These are phyloP conservation scores for Rhodocollybia butyracea DNA, from an alignment of 768 basidiomycete genomes.

Conservation along the genomic window DNA sequence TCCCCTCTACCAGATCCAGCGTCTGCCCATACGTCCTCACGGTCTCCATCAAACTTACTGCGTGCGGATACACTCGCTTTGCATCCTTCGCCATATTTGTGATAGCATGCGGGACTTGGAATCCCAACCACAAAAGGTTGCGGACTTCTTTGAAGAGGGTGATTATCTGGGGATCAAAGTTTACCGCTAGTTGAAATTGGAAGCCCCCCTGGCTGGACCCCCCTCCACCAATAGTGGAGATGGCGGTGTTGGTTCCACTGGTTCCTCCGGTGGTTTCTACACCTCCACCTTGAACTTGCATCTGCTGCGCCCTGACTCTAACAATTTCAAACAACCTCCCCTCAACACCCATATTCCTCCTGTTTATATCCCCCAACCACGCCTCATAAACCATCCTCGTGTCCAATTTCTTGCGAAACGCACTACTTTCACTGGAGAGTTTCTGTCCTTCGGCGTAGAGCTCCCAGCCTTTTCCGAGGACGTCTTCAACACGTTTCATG, in stretches of 20 bases:
- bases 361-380: conserved; percentile 93
- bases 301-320: conserved; percentile 36
- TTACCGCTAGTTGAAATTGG: conserved; percentile 88
- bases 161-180: conserved; percentile 98
- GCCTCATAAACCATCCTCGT: conserved; percentile 93
- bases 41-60: conserved; percentile 97
- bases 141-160: conserved; percentile 98
- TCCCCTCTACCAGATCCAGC: conserved; percentile 83
- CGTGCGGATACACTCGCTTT: conserved; percentile 96
- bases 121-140: conserved; percentile 93
- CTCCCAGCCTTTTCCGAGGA: conserved; percentile 97
- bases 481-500: conserved; percentile 99
- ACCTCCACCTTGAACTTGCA: conserved; percentile 38
- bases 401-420: conserved; percentile 95
- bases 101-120: conserved; percentile 91
- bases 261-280: no score
- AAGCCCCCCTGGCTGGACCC: no score
- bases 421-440: conserved; percentile 84
- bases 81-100: conserved; percentile 98
- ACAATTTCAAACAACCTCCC: conserved; percentile 94
- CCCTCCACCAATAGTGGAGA: not conserved
- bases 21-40: conserved; percentile 98
- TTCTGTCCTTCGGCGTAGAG: conserved; percentile 99
- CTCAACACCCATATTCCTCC: conserved; percentile 87
- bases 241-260: conserved; percentile 5